Evolutionary conservation across 495 filamentous ascomycete species (phyloP).

Genomic region (Filosporella fistucella): DNA sequence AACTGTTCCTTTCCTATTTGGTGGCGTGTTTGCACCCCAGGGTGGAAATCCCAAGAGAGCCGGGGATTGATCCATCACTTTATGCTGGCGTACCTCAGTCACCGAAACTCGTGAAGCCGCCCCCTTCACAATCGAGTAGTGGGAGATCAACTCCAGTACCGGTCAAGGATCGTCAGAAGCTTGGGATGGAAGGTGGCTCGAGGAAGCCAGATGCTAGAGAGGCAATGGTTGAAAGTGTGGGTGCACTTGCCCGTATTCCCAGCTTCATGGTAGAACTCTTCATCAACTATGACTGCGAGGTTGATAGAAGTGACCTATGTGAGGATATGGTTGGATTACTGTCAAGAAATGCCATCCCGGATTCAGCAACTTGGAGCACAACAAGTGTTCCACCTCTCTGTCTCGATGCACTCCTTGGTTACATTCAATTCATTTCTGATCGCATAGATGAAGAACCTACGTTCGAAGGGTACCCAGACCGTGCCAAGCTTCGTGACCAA

Average conservation of each 20-base stretch:
- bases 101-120: conserved; percentile 78
- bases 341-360: conserved; percentile 90
- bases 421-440: conserved; percentile 86
- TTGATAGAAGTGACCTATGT: conserved; percentile 87
- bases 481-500: conserved; percentile 57
- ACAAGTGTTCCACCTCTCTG: conserved; percentile 96
- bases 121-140: conserved; percentile 71
- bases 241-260: conserved; percentile 84
- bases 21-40: conserved; percentile 89
- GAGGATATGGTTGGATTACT: conserved; percentile 92
- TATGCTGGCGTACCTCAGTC: conserved; percentile 92
- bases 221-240: conserved; percentile 97
- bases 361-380: conserved; percentile 98
- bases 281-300: conserved; percentile 97
- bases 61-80: conserved; percentile 83
- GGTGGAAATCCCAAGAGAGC: conserved; percentile 86
- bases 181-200: conserved; percentile 88
- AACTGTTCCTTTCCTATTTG: conserved; percentile 91
- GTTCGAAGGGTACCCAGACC: conserved; percentile 64
- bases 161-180: conserved; percentile 87
- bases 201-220: conserved; percentile 92
- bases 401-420: conserved; percentile 84
- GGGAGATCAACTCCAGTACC: conserved; percentile 89
- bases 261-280: conserved; percentile 93
- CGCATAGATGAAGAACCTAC: conserved; percentile 67